Base-by-base conservation (phyloP, 139 green algal species). In the Monoraphidium neglectum region DNA sequence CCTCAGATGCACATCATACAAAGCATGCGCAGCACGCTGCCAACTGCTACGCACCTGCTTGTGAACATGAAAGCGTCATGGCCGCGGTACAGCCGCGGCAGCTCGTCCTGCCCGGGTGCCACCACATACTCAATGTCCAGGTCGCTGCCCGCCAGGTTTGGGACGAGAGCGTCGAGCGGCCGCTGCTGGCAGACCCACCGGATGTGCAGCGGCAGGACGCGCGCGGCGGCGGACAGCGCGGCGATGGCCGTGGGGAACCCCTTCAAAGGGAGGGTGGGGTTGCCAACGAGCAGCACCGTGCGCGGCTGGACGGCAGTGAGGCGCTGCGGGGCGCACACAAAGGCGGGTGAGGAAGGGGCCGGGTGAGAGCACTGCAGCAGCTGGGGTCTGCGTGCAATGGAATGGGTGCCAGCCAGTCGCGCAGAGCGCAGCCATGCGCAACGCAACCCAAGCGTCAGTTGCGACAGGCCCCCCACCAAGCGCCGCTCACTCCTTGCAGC, bases 131-230 rank as follows among this genome's bases (percentile, higher is more conserved):
- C 62, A 24, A 93, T 71, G 53, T 75, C 62, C 28, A 93, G 68
- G 46, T 81, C 82, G 43, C 49, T 70, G 37, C 37, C 18, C 0
- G 51, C 30, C 1, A 93, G 77, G 1, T 66, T 57, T 0, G 82
- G 80, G 12, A 88, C 43, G 51, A 77, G 23, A 33, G 70, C 47
- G 13, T 60, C 56, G 4, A 47, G 64, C 2, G 72, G 88, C 69
- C 80, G 69, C 33, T 72, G n/a, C 77, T 91, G 87, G 72, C 89
- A 93, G 40, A 93, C 74, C 89, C 89, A 93, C 51, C 85, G 87
- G n/a, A 93, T 82, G 70, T 32, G 35, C 6, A 88, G 76, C 4
- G 83, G 82, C 36, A 82, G 69, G 54, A 83, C 62, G 33, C 75
- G 64, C 53, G 84, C 78, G 13, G 90, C 86, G 26, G 77, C 67